These are phyloP conservation scores for Apiospora hydei DNA, from an alignment of 2,329 filamentous ascomycete genomes.

Conservation along the genomic window DNA sequence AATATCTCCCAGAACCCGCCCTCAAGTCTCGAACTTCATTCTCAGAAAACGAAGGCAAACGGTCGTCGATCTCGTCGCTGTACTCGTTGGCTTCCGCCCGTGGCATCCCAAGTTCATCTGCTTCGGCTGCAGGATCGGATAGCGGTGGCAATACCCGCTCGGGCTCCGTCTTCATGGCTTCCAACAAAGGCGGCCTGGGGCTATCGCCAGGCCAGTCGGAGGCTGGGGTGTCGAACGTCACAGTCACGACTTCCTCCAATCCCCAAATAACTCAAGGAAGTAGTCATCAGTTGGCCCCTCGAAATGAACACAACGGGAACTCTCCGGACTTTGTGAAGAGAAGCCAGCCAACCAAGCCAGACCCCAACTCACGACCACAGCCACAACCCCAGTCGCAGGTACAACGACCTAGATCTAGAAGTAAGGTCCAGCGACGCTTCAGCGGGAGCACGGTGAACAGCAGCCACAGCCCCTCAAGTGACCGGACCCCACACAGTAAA, in stretches of 20 bases:
- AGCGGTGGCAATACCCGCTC: slow-evolving; percentile 47
- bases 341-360: slow-evolving; percentile 42
- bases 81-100: slow-evolving; percentile 72
- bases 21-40: slow-evolving; percentile 54
- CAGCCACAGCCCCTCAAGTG: slow-evolving; percentile 80
- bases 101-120: slow-evolving; percentile 58
- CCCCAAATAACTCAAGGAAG: slow-evolving; percentile 50
- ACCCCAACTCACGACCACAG: slow-evolving; percentile 41
- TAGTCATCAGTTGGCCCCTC: slow-evolving; percentile 52
- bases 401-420: slow-evolving; percentile 63
- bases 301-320: slow-evolving; percentile 49
- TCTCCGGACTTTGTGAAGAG: slow-evolving; percentile 56
- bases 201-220: slow-evolving; percentile 55
- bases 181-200: slow-evolving; percentile 49
- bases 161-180: slow-evolving; percentile 55
- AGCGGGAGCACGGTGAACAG: slow-evolving; percentile 84
- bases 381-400: slow-evolving; percentile 46
- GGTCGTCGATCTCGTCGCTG: slow-evolving; percentile 76
- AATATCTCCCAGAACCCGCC: slow-evolving; percentile 56
- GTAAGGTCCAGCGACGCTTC: slow-evolving; percentile 75
- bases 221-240: slow-evolving; percentile 58
- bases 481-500: slow-evolving; percentile 62
- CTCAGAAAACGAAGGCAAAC: slow-evolving; percentile 61
- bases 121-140: slow-evolving; percentile 63
- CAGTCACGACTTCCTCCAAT: slow-evolving; percentile 60